Percentiles rank a stretch among this genome's conserved stretches.
phyloP scores from a whole-genome alignment of 164 flowering plant species.

The Liquidambar formosana region DNA sequence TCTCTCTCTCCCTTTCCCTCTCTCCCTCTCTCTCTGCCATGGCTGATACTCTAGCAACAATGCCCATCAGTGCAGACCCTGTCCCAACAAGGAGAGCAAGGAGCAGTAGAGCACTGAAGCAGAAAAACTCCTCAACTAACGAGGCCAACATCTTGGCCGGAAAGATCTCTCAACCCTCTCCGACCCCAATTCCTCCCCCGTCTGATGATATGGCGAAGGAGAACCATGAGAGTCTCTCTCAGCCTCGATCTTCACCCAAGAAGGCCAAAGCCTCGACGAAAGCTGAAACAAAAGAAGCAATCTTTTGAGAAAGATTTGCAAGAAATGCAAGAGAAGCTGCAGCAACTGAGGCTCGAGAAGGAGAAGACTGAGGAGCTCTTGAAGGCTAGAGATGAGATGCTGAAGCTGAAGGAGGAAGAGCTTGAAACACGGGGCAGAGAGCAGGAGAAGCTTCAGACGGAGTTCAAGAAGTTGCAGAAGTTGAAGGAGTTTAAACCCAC shows the following conservation, averaged over 20 bases:
- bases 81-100: constrained; percentile 39
- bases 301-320: constrained; percentile 68
- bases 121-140: constrained; percentile 44
- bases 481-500: constrained; percentile 89
- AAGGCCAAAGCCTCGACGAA: constrained; percentile 27
- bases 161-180: constrained; percentile 28
- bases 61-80: constrained; percentile 18
- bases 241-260: constrained; percentile 29
- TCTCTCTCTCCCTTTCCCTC: constrained; percentile 9
- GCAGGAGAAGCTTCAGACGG: constrained; percentile 76
- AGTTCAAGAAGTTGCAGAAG: constrained; percentile 89
- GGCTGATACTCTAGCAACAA: constrained; percentile 35
- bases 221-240: constrained; percentile 50
- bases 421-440: constrained; percentile 46
- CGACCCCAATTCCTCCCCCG: constrained; percentile 19
- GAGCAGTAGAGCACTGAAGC: constrained; percentile 60
- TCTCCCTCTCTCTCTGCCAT: constrained; percentile 21
- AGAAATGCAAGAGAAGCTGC: constrained; percentile 71
- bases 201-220: constrained; percentile 38
- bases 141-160: constrained; percentile 57
- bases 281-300: constrained; percentile 12
- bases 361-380: constrained; percentile 73
- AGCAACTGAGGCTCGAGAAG: constrained; percentile 70
- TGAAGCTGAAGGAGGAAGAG: constrained; percentile 70
- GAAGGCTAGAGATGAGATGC: constrained; percentile 59